These are phyloP conservation scores for Dothiorella sarmentorum DNA, from an alignment of 2,329 filamentous ascomycete genomes.

Conservation along the genomic window DNA sequence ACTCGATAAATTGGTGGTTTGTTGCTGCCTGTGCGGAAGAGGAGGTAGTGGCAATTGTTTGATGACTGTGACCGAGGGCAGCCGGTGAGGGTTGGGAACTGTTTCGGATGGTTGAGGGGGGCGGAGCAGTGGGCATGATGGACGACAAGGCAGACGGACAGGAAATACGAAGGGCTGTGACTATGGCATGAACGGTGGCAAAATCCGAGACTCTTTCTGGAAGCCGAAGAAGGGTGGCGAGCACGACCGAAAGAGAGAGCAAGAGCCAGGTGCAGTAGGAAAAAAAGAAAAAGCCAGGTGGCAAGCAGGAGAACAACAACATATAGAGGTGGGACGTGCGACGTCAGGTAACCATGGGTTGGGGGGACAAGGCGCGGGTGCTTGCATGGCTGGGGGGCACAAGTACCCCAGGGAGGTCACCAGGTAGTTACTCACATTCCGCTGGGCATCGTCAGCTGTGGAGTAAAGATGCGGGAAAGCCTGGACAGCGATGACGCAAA, in stretches of 20 bases:
- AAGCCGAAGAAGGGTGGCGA: not conserved
- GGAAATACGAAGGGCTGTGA: not conserved
- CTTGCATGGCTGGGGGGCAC: not conserved
- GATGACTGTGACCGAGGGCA: not conserved
- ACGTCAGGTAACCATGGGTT: constrained; percentile 5
- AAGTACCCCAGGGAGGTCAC: not conserved
- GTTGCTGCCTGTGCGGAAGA: not conserved
- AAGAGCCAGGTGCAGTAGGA: not conserved
- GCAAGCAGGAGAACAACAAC: not conserved
- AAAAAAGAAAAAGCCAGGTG: not conserved
- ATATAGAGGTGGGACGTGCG: not conserved
- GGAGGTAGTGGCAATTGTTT: not conserved
- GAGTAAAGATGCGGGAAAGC: not conserved
- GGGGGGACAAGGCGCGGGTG: not conserved
- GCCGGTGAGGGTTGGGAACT: not conserved
- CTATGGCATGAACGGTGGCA: not conserved
- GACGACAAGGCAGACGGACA: not conserved
- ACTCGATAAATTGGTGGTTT: not conserved
- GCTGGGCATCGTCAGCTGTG: not conserved
- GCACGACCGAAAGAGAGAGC: not conserved
- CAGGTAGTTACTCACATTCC: not conserved
- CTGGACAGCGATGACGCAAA: constrained; percentile 5
- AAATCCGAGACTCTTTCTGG: not conserved
- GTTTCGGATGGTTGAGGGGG: not conserved
- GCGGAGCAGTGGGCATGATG: not conserved